Conservation (phyloP, 2,329 filamentous ascomycete species). For the Huntiella abstrusa region DNA sequence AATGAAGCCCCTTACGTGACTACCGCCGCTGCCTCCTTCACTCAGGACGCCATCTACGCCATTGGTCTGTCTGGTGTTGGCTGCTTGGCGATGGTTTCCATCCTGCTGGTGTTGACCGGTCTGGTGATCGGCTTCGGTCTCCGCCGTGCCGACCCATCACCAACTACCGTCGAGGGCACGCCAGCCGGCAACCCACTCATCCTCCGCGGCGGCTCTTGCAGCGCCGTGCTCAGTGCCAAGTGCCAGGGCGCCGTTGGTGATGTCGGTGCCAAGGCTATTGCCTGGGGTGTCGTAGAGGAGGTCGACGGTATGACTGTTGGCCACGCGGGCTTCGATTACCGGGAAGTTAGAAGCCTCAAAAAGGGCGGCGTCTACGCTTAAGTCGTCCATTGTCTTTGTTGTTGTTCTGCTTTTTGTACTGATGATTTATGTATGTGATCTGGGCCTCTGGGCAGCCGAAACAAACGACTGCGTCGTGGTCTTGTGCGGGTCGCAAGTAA, state of each 20-base stretch:
- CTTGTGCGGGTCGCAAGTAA: not conserved
- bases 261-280: constrained; percentile 19
- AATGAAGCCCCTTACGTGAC: constrained; percentile 13
- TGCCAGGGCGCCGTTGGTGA: constrained; percentile 19
- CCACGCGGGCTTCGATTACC: constrained; percentile 26
- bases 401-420: not conserved
- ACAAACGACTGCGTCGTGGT: too few species aligned
- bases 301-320: constrained; percentile 21
- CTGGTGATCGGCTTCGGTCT: constrained; percentile 22
- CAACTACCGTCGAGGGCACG: constrained; percentile 19
- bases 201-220: constrained; percentile 28
- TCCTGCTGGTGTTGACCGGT: constrained; percentile 21
- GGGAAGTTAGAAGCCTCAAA: constrained; percentile 19
- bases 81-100: constrained; percentile 23
- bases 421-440: not conserved
- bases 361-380: constrained; percentile 22
- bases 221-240: constrained; percentile 30
- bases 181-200: constrained; percentile 29
- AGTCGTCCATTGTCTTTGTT: not conserved
- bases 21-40: not conserved
- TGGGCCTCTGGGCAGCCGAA: too few species aligned
- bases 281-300: constrained; percentile 28
- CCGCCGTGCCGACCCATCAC: constrained; percentile 21
- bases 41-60: constrained; percentile 14
- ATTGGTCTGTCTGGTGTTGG: constrained; percentile 26